Conservation (phyloP, 164 flowering plant species). For the Taxillus chinensis region DNA sequence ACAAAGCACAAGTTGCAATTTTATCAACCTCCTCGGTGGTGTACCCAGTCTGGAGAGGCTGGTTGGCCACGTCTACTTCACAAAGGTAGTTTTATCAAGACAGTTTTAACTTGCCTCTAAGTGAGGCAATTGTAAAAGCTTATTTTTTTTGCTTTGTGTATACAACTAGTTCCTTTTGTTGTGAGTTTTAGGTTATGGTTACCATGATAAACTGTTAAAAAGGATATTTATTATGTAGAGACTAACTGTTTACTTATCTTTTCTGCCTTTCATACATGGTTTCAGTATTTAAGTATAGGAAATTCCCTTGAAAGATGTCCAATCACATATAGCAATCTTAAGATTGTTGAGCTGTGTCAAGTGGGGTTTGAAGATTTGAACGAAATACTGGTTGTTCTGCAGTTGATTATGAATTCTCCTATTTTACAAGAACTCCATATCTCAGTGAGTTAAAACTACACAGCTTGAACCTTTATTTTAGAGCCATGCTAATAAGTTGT, state of each 20-base stretch:
- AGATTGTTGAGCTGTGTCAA: conserved; percentile 44
- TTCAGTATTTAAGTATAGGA: conserved; percentile 62
- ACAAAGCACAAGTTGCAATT: conserved; percentile 36
- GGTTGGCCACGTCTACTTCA: conserved; percentile 47
- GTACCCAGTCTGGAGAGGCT: conserved; percentile 53
- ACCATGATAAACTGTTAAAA: not conserved
- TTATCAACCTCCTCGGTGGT: conserved; percentile 47
- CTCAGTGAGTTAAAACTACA: conserved; percentile 32
- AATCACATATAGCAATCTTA: conserved; percentile 28
- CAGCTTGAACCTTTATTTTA: not conserved
- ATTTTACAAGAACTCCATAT: conserved; percentile 42
- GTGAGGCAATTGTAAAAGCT: not conserved
- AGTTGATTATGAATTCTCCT: conserved; percentile 47
- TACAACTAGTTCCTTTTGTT: too few species aligned
- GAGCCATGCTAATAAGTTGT: not conserved
- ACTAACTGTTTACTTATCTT: not conserved
- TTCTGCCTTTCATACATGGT: conserved; percentile 1
- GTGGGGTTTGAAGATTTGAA: conserved; percentile 65
- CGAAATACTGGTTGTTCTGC: conserved; percentile 49
- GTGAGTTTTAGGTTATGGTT: too few species aligned
- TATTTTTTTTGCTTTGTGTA: not conserved
- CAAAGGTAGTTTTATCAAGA: conserved; percentile 35
- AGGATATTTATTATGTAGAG: not conserved
- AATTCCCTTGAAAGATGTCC: conserved; percentile 20
- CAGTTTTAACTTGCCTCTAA: not conserved